These are phyloP conservation scores for Karstenula rhodostoma DNA, from an alignment of 2,329 filamentous ascomycete species.

Conservation along the genomic window DNA sequence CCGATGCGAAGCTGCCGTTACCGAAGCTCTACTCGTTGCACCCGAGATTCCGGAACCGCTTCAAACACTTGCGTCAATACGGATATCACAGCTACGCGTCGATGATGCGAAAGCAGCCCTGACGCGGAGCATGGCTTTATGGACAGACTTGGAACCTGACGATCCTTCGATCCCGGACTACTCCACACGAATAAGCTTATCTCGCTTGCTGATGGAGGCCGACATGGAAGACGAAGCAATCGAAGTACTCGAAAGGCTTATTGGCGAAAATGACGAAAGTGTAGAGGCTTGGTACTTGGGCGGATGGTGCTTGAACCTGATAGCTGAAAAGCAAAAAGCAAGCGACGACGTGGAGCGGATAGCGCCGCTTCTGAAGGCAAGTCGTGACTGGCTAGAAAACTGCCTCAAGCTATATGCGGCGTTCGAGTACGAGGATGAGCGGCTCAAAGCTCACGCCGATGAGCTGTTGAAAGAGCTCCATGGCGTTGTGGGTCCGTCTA, in stretches of 20 bases:
- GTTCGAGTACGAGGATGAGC: slow-evolving; percentile 86
- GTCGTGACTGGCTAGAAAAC: slow-evolving; percentile 82
- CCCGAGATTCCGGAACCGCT: slow-evolving; percentile 86
- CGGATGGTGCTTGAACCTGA: slow-evolving; percentile 87
- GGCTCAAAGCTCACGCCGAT: slow-evolving; percentile 75
- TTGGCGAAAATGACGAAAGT: slow-evolving; percentile 89
- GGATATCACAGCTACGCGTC: slow-evolving; percentile 82
- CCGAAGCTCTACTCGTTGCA: slow-evolving; percentile 86
- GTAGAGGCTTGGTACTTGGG: slow-evolving; percentile 98
- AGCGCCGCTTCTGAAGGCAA: slow-evolving; percentile 72
- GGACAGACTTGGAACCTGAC: slow-evolving; percentile 79
- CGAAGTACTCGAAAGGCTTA: slow-evolving; percentile 81
- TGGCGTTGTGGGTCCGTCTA: slow-evolving; percentile 53
- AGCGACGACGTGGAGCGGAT: slow-evolving; percentile 60
- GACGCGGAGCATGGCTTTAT: slow-evolving; percentile 79
- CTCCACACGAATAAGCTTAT: slow-evolving; percentile 81
- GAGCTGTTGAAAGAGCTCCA: slow-evolving; percentile 69
- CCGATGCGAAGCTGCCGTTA: slow-evolving; percentile 86
- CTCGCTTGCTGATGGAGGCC: slow-evolving; percentile 88
- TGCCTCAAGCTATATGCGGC: slow-evolving; percentile 79
- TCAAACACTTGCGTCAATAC: slow-evolving; percentile 92
- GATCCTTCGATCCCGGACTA: slow-evolving; percentile 83
- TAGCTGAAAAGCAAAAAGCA: slow-evolving; percentile 72
- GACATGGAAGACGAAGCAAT: slow-evolving; percentile 85
- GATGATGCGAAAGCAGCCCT: slow-evolving; percentile 85